phyloP scores from a whole-genome alignment of 2,329 filamentous ascomycete genomes.

The Geosmithia flava region DNA sequence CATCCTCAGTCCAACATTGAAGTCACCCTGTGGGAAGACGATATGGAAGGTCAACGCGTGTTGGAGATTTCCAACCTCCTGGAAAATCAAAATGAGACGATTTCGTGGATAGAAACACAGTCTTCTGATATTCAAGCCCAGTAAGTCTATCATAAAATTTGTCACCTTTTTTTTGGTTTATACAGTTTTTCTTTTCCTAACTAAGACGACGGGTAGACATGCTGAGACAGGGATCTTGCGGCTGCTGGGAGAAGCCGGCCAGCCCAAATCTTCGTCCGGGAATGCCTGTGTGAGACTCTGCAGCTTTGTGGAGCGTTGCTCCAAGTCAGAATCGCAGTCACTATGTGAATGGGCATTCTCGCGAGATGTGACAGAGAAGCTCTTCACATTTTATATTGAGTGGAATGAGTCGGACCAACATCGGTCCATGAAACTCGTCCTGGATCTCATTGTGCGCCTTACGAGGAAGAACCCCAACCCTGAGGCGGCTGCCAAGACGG shows the following conservation, averaged over 20 bases:
- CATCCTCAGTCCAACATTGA: neutral
- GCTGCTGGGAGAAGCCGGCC: slow-evolving; percentile 34
- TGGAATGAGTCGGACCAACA: slow-evolving; percentile 57
- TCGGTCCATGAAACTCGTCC: slow-evolving; percentile 48
- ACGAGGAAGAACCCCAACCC: slow-evolving; percentile 35
- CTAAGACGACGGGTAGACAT: slow-evolving; percentile 1
- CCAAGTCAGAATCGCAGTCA: slow-evolving; percentile 29
- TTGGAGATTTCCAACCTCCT: slow-evolving; percentile 1
- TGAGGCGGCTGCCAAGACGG: slow-evolving; percentile 22
- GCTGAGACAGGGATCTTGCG: slow-evolving; percentile 31
- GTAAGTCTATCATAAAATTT: neutral
- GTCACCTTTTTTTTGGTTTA: neutral
- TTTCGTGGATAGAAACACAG: slow-evolving; percentile 7
- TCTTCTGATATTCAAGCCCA: slow-evolving; percentile 3
- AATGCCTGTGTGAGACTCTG: slow-evolving; percentile 46
- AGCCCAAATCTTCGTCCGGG: slow-evolving; percentile 41
- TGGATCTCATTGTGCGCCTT: slow-evolving; percentile 43
- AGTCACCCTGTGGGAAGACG: neutral
- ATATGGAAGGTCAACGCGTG: neutral
- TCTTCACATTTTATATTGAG: slow-evolving; percentile 53
- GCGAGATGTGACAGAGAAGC: slow-evolving; percentile 27
- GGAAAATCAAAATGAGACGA: slow-evolving; percentile 1
- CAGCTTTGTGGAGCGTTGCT: slow-evolving; percentile 48
- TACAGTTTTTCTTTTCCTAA: neutral
- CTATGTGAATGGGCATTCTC: slow-evolving; percentile 40